Evolutionary conservation across 2,329 filamentous ascomycete species (phyloP), one percentile per base, ranked within the genome.

Genomic region (Aspergillus caelatus): DNA sequence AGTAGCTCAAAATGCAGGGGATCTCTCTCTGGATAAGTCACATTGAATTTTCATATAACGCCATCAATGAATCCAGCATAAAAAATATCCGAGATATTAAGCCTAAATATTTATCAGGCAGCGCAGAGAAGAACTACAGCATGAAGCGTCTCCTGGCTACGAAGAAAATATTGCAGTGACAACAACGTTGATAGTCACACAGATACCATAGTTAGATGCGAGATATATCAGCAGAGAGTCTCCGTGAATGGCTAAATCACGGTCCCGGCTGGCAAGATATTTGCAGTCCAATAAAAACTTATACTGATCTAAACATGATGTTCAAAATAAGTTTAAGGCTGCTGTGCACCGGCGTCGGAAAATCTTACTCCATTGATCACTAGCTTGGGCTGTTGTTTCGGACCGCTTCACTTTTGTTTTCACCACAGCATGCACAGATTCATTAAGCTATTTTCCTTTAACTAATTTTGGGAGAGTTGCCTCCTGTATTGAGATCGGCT

Each of bases 301-400:
- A 45, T 32, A n/a, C 12, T 48, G 21, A 2, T 50, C 16, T 16
- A 36, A 30, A 41, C 10, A 53, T 54, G 58, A 60, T 60, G 58
- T 60, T 60, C 39, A 28, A 41, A 54, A 54, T 60, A 60, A 60
- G 58, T 60, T 59, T 55, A 34, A 58, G 43, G 28, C 26, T 26
- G 10, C 26, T 46, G 39, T 30, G 58, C 26, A 41, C 45, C 63
- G 67, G 66, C 19, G 36, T 46, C 69, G 69, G 69, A 58, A 41
- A 61, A 71, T 65, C 62, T 64, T 70, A 66, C 68, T 64, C 60
- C 57, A 60, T 63, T 21, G 4, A 62, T 36, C 48, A 41, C 41
- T 64, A 61, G 63, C 46, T 53, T 53, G 23, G 30, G 34, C 32
- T 10, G 30, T 26, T 55, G 52, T 55, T 21, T 19, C 32, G 34